Conservation (phyloP, 106 monocot genomes). For the Dioscorea alata region DNA sequence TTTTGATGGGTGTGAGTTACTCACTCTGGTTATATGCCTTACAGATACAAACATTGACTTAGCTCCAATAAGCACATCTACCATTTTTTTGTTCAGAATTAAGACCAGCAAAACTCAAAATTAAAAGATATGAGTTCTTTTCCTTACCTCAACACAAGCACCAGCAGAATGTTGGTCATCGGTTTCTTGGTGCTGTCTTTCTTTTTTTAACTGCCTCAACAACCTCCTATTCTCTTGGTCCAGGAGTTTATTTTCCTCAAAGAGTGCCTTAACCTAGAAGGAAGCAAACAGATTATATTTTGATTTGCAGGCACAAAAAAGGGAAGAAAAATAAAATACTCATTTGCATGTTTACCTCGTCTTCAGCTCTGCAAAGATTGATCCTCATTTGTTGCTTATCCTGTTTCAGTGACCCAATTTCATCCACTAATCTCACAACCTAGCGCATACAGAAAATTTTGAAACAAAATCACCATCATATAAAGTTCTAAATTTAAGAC, state of each 20-base stretch:
- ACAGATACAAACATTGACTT: no score
- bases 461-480: no score
- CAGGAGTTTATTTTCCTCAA: constrained; percentile 65
- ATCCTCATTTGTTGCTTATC: constrained; percentile 61
- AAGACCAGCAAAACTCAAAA: not conserved
- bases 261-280: constrained; percentile 60
- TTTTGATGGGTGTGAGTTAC: no score
- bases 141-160: constrained; percentile 40
- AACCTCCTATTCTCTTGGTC: constrained; percentile 77
- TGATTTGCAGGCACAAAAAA: not conserved
- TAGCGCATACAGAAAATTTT: not conserved
- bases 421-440: constrained; percentile 34
- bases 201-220: constrained; percentile 37
- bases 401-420: constrained; percentile 53
- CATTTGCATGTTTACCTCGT: constrained; percentile 42
- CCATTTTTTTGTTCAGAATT: not conserved
- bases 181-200: constrained; percentile 36
- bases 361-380: constrained; percentile 81
- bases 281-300: not conserved
- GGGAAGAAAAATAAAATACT: not conserved
- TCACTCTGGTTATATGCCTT: no score
- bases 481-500: no score
- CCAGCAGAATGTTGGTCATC: constrained; percentile 37
- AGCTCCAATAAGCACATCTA: no score
- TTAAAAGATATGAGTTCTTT: not conserved